A percentile compares a stretch with the other conserved stretches of the same genome.
Evolutionary conservation across 345 rosid species (phyloP).

Genomic region (Syzygium aqueum): DNA sequence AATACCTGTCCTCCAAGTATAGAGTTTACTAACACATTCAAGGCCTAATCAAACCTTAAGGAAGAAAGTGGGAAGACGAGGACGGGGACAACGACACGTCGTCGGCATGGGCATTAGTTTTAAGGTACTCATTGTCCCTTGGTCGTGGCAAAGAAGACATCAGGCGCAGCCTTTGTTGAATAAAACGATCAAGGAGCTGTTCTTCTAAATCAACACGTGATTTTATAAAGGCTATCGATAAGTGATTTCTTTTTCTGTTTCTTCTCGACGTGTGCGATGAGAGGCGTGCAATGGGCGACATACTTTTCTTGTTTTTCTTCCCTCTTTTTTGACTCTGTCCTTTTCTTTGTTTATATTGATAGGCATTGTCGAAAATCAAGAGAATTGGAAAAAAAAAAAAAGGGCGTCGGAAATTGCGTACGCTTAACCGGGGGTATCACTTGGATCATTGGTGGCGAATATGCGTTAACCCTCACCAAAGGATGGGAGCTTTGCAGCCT

Average conservation of each 20-base stretch:
- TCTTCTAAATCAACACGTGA: neutral
- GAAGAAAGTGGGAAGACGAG: neutral
- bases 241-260: neutral
- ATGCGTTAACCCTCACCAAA: too few relatives aligned
- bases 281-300: neutral
- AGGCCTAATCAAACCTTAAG: neutral
- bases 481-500: too few relatives aligned
- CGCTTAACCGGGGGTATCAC: neutral
- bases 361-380: neutral
- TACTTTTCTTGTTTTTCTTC: neutral
- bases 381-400: neutral
- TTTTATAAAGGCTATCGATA: neutral
- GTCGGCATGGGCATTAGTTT: neutral
- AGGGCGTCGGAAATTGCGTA: neutral
- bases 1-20: neutral
- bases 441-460: too few relatives aligned
- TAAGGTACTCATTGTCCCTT: neutral
- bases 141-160: neutral
- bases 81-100: neutral
- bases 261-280: neutral
- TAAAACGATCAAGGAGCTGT: neutral
- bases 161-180: slow-evolving; percentile 1
- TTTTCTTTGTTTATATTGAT: neutral
- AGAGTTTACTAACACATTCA: neutral
- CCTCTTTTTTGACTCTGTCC: neutral